A percentile compares a stretch with the other conserved stretches of the same genome.
Evolutionary conservation across 257 asterid species (phyloP).

Genomic region (Solanum raphanifolium): DNA sequence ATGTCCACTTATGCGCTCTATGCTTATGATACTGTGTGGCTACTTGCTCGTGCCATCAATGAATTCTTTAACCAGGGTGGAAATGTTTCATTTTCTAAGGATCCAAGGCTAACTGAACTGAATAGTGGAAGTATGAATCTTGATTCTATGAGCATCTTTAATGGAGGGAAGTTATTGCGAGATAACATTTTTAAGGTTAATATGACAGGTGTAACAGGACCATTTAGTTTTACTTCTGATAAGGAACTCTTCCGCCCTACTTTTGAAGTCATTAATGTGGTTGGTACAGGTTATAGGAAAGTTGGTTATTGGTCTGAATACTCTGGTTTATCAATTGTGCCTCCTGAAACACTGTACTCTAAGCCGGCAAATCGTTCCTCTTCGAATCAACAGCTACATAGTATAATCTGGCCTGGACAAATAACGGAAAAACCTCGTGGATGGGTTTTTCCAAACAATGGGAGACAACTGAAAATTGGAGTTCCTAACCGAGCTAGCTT

Average conservation of each 20-base stretch:
- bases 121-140: slow-evolving; percentile 15
- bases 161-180: slow-evolving; percentile 34
- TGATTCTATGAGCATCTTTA: slow-evolving; percentile 29
- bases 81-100: slow-evolving; percentile 30
- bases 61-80: slow-evolving; percentile 29
- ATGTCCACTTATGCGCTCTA: slow-evolving; percentile 30
- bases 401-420: slow-evolving; percentile 56
- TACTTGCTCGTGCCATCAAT: slow-evolving; percentile 50
- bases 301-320: slow-evolving; percentile 50
- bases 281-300: slow-evolving; percentile 32
- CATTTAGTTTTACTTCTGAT: slow-evolving; percentile 21
- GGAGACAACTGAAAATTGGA: slow-evolving; percentile 38
- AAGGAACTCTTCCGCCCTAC: slow-evolving; percentile 37
- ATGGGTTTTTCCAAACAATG: slow-evolving; percentile 52
- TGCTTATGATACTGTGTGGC: slow-evolving; percentile 67
- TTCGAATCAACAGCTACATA: slow-evolving; percentile 18
- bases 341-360: slow-evolving; percentile 31
- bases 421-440: slow-evolving; percentile 40
- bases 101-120: slow-evolving; percentile 17
- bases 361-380: slow-evolving; percentile 26
- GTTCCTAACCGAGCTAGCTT: slow-evolving; percentile 49
- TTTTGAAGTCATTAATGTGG: slow-evolving; percentile 44
- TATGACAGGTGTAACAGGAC: slow-evolving; percentile 56
- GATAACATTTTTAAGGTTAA: slow-evolving; percentile 24
- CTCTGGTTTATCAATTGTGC: slow-evolving; percentile 42